Base-by-base conservation (phyloP, 768 basidiomycete species). In the Clitopilus passeckerianus region DNA sequence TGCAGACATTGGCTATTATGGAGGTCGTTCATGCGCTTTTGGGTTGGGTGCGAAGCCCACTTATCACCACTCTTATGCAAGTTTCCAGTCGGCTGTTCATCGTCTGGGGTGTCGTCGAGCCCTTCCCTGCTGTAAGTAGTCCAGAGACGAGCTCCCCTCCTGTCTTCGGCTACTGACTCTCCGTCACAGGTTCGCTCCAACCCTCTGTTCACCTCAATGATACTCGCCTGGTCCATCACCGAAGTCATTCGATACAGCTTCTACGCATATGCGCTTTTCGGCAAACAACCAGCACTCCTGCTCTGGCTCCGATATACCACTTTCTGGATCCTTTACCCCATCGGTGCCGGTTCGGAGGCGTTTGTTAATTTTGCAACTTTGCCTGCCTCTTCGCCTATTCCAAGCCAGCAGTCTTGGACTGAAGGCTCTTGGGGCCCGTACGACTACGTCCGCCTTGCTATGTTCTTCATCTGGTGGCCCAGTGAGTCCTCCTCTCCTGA, bases 181-280 rank as follows among this genome's bases (percentile, higher is more conserved):
- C 61, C 24, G n/a, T 14, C 27, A 54, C 20, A 90, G 86, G 80
- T 90, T 24, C 89, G 85, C 63, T 68, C 77, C 3, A 87, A 84
- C 67, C 91, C 97, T 3, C 69, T 95, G 24, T 98, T 91, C 76
- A 83, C 91, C 6, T 86, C 89, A 54, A 96, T 98, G 93, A 82
- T 98, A 57, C 73, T 96, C 61, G 90, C 95, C 0, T 98, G 97
- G 97, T 89, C 91, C 0, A 61, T 87, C 55, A 92, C 94, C 15
- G 97, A 99, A 74, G 84, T 95, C 53, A 86, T 95, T 59, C 91
- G 97, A 30, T 98, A 98, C 74, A 70, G 84, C 8, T 96, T 89
- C 79, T 99, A 98, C 71, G 87, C 89, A 1, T 75, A 79, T 66
- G 78, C 76, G 44, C 80, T 96, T 5, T 61, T 91, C 43, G 83